Percentiles rank a stretch among this genome's conserved stretches.
Evolutionary conservation across 169 alveolate species (phyloP).

Genomic region (Eimeria tenella): DNA sequence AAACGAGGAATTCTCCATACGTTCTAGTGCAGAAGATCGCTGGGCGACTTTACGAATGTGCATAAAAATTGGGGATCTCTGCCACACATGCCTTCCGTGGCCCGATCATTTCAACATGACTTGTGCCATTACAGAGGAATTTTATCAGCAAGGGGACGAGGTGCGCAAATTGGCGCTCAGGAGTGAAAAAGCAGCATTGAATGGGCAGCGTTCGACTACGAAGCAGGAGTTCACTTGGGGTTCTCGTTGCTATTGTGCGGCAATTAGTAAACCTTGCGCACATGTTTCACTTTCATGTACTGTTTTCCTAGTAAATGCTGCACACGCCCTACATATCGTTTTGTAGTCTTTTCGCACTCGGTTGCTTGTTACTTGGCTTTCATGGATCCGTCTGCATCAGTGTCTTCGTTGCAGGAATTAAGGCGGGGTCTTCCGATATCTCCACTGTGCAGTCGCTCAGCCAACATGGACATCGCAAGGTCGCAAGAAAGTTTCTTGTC

Average conservation of each 20-base stretch:
- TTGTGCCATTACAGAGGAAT: conserved; percentile 86
- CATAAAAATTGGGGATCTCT: conserved; percentile 89
- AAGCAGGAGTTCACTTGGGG: too few relatives aligned
- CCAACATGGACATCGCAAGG: conserved; percentile 89
- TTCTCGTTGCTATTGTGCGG: too few relatives aligned
- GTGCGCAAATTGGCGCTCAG: background rate
- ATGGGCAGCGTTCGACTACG: too few relatives aligned
- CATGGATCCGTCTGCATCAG: too few relatives aligned
- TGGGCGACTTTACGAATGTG: conserved; percentile 82
- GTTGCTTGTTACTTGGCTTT: too few relatives aligned
- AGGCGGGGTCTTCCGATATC: conserved; percentile 88
- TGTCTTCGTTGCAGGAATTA: conserved; percentile 82
- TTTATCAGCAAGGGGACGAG: conserved; percentile 89
- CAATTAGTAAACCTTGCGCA: too few relatives aligned
- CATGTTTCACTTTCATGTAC: too few relatives aligned
- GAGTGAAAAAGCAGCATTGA: too few relatives aligned
- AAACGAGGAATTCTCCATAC: conserved; percentile 66
- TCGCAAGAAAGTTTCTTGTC: conserved; percentile 91
- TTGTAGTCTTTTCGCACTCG: too few relatives aligned
- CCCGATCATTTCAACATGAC: conserved; percentile 87
- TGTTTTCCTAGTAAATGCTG: too few relatives aligned
- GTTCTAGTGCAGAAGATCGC: conserved; percentile 72
- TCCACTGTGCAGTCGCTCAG: conserved; percentile 91
- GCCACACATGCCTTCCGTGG: conserved; percentile 87
- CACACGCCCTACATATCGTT: too few relatives aligned